Conservation (phyloP, 257 asterid species). For the Galeopsis tetrahit region DNA sequence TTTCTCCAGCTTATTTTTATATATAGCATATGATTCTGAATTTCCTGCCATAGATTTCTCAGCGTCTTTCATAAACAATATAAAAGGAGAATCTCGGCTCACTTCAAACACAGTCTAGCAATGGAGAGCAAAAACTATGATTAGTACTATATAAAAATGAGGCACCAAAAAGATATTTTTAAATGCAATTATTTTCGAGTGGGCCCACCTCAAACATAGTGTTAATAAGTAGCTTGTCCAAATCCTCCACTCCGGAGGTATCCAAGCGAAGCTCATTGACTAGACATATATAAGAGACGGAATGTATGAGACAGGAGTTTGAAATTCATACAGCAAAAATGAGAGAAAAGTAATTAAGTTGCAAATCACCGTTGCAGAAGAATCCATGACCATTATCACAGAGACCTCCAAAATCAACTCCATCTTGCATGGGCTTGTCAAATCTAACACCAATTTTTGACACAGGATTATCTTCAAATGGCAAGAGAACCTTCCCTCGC, state of each 20-base stretch:
- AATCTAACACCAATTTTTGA: slow-evolving; percentile 91
- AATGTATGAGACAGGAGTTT: slow-evolving; percentile 25
- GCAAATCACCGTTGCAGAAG: slow-evolving; percentile 87
- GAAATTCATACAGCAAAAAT: slow-evolving; percentile 21
- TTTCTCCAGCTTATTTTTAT: slow-evolving; percentile 78
- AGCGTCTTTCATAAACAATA: slow-evolving; percentile 90
- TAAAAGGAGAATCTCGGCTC: slow-evolving; percentile 81
- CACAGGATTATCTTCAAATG: slow-evolving; percentile 77
- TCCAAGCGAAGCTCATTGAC: slow-evolving; percentile 81
- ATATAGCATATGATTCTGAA: slow-evolving; percentile 67
- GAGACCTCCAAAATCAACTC: slow-evolving; percentile 89
- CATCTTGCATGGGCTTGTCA: slow-evolving; percentile 80
- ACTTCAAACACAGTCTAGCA: slow-evolving; percentile 66
- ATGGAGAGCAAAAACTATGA: slow-evolving; percentile 29
- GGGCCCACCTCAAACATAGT: slow-evolving; percentile 82
- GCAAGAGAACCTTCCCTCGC: slow-evolving; percentile 79
- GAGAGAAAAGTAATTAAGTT: slow-evolving; percentile 31
- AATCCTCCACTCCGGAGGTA: slow-evolving; percentile 66
- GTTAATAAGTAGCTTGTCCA: slow-evolving; percentile 67
- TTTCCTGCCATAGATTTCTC: slow-evolving; percentile 85
- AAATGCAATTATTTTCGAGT: slow-evolving; percentile 22
- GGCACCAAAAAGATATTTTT: slow-evolving; percentile 13
- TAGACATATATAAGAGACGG: slow-evolving; percentile 38
- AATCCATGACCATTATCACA: slow-evolving; percentile 86
- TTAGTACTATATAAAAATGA: slow-evolving; percentile 28